A percentile compares a stretch with the other conserved stretches of the same genome.
Conservation (phyloP, 257 asterid species). For the Henckelia pumila region DNA sequence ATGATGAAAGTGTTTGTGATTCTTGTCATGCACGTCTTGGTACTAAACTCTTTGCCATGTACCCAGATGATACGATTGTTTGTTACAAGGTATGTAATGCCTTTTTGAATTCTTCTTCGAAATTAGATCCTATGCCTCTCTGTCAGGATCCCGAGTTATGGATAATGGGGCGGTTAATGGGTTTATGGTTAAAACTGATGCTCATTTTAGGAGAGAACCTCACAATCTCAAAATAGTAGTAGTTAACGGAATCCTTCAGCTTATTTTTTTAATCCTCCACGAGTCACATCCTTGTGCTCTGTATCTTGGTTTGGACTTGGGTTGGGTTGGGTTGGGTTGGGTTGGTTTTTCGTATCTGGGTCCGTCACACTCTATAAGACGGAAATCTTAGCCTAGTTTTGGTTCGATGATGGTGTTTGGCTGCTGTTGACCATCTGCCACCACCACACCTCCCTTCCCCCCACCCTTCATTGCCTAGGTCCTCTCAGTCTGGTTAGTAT, state of each 20-base stretch:
- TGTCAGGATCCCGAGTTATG: too few relatives aligned
- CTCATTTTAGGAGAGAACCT: too few relatives aligned
- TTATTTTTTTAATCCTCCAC: background rate
- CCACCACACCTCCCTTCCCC: too few relatives aligned
- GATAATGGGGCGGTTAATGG: too few relatives aligned
- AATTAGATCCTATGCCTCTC: background rate
- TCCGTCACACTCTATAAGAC: background rate
- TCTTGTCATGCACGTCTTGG: constrained; percentile 97
- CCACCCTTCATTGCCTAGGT: background rate
- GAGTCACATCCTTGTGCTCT: background rate
- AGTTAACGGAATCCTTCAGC: background rate
- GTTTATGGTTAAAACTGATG: too few relatives aligned
- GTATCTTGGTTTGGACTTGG: background rate
- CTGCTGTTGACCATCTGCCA: background rate
- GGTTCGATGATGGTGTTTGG: background rate
- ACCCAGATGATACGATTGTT: constrained; percentile 93
- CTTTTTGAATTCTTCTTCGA: background rate
- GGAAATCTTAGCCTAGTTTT: background rate
- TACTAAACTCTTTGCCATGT: constrained; percentile 93
- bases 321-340: background rate
- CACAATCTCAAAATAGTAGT: background rate
- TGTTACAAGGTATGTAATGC: constrained; percentile 77
- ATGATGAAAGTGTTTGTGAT: constrained; percentile 83
- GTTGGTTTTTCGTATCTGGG: background rate
- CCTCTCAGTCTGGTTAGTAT: background rate